These are phyloP conservation scores for Torulaspora franciscae DNA, from an alignment of 805 yeast genomes.

Conservation along the genomic window DNA sequence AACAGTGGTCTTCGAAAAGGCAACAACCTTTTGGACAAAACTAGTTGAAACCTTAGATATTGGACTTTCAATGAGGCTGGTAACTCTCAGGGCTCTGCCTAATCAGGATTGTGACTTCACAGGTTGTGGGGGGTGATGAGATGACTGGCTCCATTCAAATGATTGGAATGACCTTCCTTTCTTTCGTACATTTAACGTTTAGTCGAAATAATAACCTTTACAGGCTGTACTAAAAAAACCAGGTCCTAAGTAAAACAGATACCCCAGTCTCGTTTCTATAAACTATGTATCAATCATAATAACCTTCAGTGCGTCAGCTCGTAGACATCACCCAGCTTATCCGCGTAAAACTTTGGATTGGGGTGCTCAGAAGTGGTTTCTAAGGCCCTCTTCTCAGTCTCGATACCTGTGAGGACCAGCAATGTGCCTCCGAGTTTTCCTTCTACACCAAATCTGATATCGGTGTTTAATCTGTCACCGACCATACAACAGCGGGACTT, in stretches of 20 bases:
- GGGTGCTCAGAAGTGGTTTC: conserved; percentile 34
- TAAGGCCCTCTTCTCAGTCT: conserved; percentile 59
- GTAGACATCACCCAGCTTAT: conserved; percentile 70
- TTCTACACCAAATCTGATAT: conserved; percentile 82
- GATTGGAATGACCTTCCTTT: no score
- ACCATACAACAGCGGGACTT: conserved; percentile 74
- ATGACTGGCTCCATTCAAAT: no score
- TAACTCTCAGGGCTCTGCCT: no score
- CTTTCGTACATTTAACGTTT: no score
- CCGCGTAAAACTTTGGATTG: conserved; percentile 64
- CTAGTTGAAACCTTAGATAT: no score
- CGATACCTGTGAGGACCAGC: conserved; percentile 88
- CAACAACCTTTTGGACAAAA: no score
- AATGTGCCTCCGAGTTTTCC: conserved; percentile 80
- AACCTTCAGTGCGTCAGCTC: conserved; percentile 35
- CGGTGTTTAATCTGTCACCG: conserved; percentile 94
- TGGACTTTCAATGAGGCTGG: no score
- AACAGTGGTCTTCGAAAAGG: no score
- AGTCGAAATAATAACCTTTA: no score
- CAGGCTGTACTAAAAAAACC: neutral
- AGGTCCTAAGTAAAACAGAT: no score
- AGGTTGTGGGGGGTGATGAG: no score
- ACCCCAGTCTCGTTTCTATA: neutral
- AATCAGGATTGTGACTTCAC: no score
- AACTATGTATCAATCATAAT: neutral